Evolutionary conservation across 306 rosid genomes (phyloP).

Genomic region (Prunus armeniaca): DNA sequence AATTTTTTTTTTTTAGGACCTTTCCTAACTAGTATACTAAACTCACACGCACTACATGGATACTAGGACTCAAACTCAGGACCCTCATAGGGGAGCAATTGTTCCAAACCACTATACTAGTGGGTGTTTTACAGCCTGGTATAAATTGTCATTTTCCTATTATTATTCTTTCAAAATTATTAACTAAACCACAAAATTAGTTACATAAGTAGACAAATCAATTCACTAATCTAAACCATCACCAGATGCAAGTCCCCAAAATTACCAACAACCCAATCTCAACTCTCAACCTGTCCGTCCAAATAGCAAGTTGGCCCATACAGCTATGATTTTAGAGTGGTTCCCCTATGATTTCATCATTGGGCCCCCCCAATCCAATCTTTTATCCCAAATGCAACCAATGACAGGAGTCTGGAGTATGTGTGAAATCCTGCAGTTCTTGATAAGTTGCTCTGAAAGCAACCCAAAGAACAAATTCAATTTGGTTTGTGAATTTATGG

Average conservation of each 20-base stretch:
- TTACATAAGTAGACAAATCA: background rate
- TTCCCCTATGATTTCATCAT: background rate
- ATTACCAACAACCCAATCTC: background rate
- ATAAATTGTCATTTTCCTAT: too few species aligned
- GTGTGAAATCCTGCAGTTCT: background rate
- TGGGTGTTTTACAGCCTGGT: too few species aligned
- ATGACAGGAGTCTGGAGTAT: background rate
- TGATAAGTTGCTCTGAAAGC: background rate
- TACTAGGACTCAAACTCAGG: too few species aligned
- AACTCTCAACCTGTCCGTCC: background rate
- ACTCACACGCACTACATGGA: too few species aligned
- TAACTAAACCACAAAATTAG: too few species aligned
- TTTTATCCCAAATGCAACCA: background rate
- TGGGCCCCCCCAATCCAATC: background rate
- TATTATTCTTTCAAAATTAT: too few species aligned
- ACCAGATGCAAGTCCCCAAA: background rate
- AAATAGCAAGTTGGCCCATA: background rate
- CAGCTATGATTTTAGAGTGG: background rate
- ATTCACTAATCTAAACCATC: background rate
- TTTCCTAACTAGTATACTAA: too few species aligned
- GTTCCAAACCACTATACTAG: too few species aligned
- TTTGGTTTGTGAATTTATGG: background rate
- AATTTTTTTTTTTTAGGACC: too few species aligned
- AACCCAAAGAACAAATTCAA: background rate
- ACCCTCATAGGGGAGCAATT: too few species aligned